A percentile compares a stretch with the other conserved stretches of the same genome.
Conservation (phyloP, 2,329 filamentous ascomycete species). For the Bertia moriformis region DNA sequence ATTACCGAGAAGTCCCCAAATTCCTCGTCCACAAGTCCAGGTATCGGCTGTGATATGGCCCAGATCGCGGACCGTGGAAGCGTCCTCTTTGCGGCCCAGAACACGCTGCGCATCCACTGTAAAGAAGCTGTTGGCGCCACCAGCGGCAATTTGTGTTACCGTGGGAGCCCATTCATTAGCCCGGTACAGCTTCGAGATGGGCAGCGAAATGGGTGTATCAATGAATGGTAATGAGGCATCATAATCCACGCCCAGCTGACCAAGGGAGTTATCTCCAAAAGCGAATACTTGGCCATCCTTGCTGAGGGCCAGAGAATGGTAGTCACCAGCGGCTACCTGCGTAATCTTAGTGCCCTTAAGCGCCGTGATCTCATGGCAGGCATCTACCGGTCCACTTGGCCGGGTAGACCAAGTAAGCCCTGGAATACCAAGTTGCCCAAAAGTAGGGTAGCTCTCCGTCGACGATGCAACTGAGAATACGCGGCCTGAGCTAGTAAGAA, state of each 20-base stretch:
- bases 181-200: constrained; percentile 59
- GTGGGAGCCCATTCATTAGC: constrained; percentile 45
- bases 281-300: constrained; percentile 64
- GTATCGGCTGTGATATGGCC: constrained; percentile 57
- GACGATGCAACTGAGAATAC: constrained; percentile 81
- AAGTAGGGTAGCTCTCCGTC: constrained; percentile 61
- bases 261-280: constrained; percentile 81
- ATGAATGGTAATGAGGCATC: constrained; percentile 44
- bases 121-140: constrained; percentile 77
- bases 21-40: constrained; percentile 77
- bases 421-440: constrained; percentile 76
- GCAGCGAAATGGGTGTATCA: constrained; percentile 57
- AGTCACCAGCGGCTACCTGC: constrained; percentile 71
- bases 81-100: constrained; percentile 26
- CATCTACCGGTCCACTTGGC: constrained; percentile 65
- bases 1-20: constrained; percentile 69
- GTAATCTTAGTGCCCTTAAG: constrained; percentile 58
- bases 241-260: constrained; percentile 77
- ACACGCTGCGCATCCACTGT: constrained; percentile 61
- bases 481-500: constrained; percentile 72
- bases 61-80: constrained; percentile 21
- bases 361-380: constrained; percentile 63
- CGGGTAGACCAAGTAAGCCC: constrained; percentile 68
- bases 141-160: constrained; percentile 69
- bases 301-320: constrained; percentile 70